phyloP scores from a whole-genome alignment of 2,329 filamentous ascomycete genomes.

The Cryphonectria nitschkei region DNA sequence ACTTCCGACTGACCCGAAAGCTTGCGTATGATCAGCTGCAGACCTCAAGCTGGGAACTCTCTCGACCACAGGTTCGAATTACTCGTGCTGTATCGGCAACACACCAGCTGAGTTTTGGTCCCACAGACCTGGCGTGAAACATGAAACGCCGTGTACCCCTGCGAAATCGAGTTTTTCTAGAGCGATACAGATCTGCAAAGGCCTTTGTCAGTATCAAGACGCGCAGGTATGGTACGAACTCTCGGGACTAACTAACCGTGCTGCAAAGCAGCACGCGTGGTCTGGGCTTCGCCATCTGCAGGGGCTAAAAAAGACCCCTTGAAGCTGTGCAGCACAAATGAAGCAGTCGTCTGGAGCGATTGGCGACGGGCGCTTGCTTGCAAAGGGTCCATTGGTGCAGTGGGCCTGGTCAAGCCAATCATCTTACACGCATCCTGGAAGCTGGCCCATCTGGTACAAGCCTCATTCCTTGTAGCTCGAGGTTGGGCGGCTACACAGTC shows the following conservation, averaged over 20 bases:
- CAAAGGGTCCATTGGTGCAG: slow-evolving; percentile 4
- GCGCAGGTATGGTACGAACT: background rate
- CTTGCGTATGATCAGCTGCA: background rate
- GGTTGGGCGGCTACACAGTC: slow-evolving; percentile 8
- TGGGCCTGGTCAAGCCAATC: slow-evolving; percentile 16
- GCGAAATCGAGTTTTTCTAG: background rate
- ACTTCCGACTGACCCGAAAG: background rate
- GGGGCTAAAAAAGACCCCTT: slow-evolving; percentile 13
- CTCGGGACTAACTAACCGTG: background rate
- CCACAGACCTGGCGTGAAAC: background rate
- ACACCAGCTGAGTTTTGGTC: background rate
- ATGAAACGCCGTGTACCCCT: background rate
- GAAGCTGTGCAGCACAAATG: slow-evolving; percentile 20
- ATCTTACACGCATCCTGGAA: slow-evolving; percentile 23
- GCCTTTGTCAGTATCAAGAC: background rate
- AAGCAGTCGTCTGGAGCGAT: slow-evolving; percentile 20
- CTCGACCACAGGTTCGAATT: background rate
- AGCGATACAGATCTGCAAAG: background rate
- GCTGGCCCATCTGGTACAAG: background rate
- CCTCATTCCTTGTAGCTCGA: background rate
- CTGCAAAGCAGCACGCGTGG: background rate
- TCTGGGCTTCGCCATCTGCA: slow-evolving; percentile 18
- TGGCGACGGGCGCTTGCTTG: slow-evolving; percentile 25
- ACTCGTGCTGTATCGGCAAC: background rate
- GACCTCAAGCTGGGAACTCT: background rate